phyloP scores from a whole-genome alignment of 139 green algal genomes.

The Gonium pectorale region DNA sequence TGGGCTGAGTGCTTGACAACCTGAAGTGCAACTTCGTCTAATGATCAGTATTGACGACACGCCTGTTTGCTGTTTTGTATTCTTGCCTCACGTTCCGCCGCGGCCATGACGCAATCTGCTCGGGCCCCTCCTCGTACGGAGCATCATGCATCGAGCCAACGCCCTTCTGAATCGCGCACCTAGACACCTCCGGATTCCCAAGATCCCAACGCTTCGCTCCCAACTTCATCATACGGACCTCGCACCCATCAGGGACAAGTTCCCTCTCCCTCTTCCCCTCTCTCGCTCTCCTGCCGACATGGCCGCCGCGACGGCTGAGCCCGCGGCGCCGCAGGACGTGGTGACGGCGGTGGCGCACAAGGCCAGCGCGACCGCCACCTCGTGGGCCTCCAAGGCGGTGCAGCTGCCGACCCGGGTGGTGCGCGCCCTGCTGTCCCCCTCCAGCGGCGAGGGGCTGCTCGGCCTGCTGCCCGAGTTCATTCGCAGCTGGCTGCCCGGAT shows the following conservation, averaged over 20 bases:
- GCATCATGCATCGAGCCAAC: too few relatives aligned
- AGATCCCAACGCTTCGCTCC: too few relatives aligned
- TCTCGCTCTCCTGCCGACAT: not conserved
- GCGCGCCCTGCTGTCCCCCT: not conserved
- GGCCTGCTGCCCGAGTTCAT: slow-evolving; percentile 14
- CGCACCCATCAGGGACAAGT: not conserved
- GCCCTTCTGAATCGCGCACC: too few relatives aligned
- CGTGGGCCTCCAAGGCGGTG: not conserved
- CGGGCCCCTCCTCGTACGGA: too few relatives aligned
- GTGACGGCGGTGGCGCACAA: not conserved
- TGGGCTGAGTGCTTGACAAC: not conserved
- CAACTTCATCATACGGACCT: not conserved
- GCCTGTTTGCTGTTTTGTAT: too few relatives aligned
- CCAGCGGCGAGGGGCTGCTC: slow-evolving; percentile 37
- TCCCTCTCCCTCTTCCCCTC: not conserved
- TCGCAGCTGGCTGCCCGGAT: slow-evolving; percentile 19
- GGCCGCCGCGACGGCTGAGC: not conserved
- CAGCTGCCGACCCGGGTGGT: not conserved
- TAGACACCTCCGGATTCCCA: too few relatives aligned
- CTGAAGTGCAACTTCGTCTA: not conserved
- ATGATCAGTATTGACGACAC: not conserved
- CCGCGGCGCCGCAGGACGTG: not conserved
- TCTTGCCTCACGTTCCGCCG: too few relatives aligned
- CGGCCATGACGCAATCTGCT: too few relatives aligned
- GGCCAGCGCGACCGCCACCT: not conserved